Base-by-base conservation (phyloP, 192 early-diverging fungal species). In the Coemansia interrupta region DNA sequence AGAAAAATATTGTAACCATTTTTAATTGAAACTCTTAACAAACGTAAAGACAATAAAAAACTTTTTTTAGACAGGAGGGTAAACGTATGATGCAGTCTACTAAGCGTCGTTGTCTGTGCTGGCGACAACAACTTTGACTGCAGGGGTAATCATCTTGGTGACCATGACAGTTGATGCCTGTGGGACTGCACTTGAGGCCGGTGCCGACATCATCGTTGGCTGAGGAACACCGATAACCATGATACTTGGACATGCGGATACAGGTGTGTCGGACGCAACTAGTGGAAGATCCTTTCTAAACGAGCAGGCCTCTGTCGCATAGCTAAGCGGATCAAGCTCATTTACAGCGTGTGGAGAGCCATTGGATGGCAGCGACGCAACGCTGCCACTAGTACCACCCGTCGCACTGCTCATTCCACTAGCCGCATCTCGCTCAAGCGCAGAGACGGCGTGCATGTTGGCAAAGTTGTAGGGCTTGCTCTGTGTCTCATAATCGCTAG, bases 271-370 rank as follows among this genome's bases (percentile, higher is more conserved):
- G 0, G 59, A 7, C 2, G 62, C 24, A 0, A 50, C 60, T 17
- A 70, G 29, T 2, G 73, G 73, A 26, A 76, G 51, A 0, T 44
- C 54, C 40, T 60, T 69, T 26, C 73, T 64, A 49, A 58, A 57
- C 1, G 63, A 47, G 60, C 53, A 76, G 9, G 45, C 58, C 38
- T 76, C 63, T 1, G 67, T 76, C 23, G 50, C 73, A 8, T 76
- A 76, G 68, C 73, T 76, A 14, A 76, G 73, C 18, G 73, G 73
- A 45, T 76, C 73, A 26, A 76, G 67, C 32, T 76, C 73, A 29
- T 76, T 76, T 4, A 76, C 73, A 0, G 73, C 73, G 28, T 56
- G 67, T 8, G 68, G 67, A 23, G 22, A 18, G 1, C 32, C 32
- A 8, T 11, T 36, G 32, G 32, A 36, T 36, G 32, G 32, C 32